A percentile compares a stretch with the other conserved stretches of the same genome.
Conservation (phyloP, 2,329 filamentous ascomycete genomes). For the Fusarium foetens region DNA sequence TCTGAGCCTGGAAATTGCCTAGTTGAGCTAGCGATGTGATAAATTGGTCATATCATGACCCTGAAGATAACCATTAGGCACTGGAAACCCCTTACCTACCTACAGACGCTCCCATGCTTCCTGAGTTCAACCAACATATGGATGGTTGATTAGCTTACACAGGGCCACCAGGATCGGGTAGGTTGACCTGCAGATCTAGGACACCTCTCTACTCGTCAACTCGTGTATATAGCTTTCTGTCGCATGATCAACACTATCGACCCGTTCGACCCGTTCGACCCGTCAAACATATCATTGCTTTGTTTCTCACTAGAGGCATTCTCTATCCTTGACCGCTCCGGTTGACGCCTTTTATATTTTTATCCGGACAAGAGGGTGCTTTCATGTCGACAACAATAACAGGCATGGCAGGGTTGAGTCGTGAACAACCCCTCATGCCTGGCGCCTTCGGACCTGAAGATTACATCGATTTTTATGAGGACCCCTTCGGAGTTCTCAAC, state of each 20-base stretch:
- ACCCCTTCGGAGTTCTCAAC: conserved; percentile 43
- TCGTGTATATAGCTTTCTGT: conserved; percentile 23
- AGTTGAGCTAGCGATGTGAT: conserved; percentile 1
- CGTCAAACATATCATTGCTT: conserved; percentile 1
- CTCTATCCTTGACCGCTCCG: background rate
- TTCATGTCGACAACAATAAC: background rate
- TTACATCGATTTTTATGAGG: conserved; percentile 45
- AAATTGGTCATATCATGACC: background rate
- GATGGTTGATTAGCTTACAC: conserved; percentile 4
- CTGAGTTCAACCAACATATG: conserved; percentile 1
- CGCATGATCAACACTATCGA: conserved; percentile 11
- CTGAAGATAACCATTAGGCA: background rate
- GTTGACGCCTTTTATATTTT: background rate
- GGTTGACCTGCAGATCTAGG: background rate
- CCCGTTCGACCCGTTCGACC: background rate
- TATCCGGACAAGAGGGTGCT: background rate
- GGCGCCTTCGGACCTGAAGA: conserved; percentile 47
- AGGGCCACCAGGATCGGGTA: conserved; percentile 4
- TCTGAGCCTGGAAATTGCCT: conserved; percentile 24
- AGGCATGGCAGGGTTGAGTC: conserved; percentile 21
- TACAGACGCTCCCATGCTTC: background rate
- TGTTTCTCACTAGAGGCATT: background rate
- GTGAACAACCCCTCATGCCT: conserved; percentile 41
- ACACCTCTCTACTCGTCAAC: background rate
- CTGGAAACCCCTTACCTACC: background rate